A percentile compares a stretch with the other conserved stretches of the same genome.
These are phyloP conservation scores for Sporothrix sp. DNA, from an alignment of 2,329 filamentous ascomycete species.

Conservation along the genomic window DNA sequence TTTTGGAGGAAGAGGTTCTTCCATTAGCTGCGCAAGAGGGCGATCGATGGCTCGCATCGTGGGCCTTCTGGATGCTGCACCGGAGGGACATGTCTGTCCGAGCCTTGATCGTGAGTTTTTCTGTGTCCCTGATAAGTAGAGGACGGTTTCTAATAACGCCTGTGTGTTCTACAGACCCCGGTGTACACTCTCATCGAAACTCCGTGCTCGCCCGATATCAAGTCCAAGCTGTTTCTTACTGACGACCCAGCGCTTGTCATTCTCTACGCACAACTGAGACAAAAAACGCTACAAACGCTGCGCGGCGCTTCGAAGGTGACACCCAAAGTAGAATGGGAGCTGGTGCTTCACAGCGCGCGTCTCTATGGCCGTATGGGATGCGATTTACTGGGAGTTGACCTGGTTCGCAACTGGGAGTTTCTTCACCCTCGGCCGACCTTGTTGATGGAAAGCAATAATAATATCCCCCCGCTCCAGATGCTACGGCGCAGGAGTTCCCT, in stretches of 20 bases:
- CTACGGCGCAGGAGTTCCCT: conserved; percentile 64
- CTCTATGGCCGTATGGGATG: conserved; percentile 89
- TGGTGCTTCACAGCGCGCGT: conserved; percentile 75
- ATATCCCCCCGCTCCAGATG: conserved; percentile 56
- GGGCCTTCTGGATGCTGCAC: conserved; percentile 89
- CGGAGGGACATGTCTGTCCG: conserved; percentile 76
- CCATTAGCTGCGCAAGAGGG: conserved; percentile 67
- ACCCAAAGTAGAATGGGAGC: conserved; percentile 74
- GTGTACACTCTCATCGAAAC: conserved; percentile 64
- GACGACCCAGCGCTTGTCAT: conserved; percentile 86
- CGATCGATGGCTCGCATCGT: conserved; percentile 88
- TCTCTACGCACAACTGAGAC: conserved; percentile 76
- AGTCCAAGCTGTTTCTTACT: conserved; percentile 70
- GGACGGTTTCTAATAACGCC: no score
- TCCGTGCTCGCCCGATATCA: conserved; percentile 57
- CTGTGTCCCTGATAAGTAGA: no score
- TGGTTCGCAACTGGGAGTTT: conserved; percentile 80
- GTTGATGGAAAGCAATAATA: conserved; percentile 28
- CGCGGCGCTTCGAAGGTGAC: conserved; percentile 75
- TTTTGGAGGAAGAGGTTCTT: conserved; percentile 73
- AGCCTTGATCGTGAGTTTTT: conserved; percentile 59
- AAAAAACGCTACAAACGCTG: conserved; percentile 71
- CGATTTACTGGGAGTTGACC: conserved; percentile 75
- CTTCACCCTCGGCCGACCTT: conserved; percentile 36
- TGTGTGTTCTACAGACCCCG: no score